These are phyloP conservation scores for Bothia castanella DNA, from an alignment of 1,284 basidiomycete species.

Conservation along the genomic window DNA sequence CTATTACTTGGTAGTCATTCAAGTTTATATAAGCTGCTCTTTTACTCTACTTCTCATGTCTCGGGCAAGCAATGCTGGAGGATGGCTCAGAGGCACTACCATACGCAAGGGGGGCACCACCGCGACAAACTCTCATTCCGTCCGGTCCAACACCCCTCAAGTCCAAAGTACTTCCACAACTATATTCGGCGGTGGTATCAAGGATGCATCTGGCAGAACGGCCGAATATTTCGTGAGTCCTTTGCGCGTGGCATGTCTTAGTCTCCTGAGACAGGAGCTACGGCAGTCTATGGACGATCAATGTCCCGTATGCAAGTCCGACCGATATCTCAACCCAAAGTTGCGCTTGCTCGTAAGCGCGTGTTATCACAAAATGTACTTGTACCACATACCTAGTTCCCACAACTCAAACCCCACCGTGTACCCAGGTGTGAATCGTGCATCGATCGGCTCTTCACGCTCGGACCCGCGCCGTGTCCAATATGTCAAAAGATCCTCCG, in stretches of 20 bases:
- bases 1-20: neutral
- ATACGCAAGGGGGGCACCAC: conserved; percentile 59
- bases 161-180: conserved; percentile 67
- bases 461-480: conserved; percentile 96
- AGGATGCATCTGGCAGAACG: conserved; percentile 75
- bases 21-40: conserved; percentile 18
- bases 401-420: conserved; percentile 14
- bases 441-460: conserved; percentile 93
- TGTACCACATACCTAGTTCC: conserved; percentile 4
- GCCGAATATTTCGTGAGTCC: conserved; percentile 69
- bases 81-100: conserved; percentile 69
- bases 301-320: conserved; percentile 97
- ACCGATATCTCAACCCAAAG: conserved; percentile 93
- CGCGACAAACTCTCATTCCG: conserved; percentile 41
- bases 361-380: conserved; percentile 98
- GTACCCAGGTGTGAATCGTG: conserved; percentile 87
- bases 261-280: conserved; percentile 10
- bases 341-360: conserved; percentile 90
- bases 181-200: conserved; percentile 74
- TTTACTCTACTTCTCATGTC: conserved; percentile 20
- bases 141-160: conserved; percentile 65
- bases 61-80: conserved; percentile 29
- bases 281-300: conserved; percentile 85
- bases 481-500: conserved; percentile 87
- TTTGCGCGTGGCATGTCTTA: neutral